Percentiles rank a stretch among this genome's conserved stretches.
Evolutionary conservation across 176 grass and related monocot species (phyloP).

Genomic region (barley (Hordeum vulgare)): DNA sequence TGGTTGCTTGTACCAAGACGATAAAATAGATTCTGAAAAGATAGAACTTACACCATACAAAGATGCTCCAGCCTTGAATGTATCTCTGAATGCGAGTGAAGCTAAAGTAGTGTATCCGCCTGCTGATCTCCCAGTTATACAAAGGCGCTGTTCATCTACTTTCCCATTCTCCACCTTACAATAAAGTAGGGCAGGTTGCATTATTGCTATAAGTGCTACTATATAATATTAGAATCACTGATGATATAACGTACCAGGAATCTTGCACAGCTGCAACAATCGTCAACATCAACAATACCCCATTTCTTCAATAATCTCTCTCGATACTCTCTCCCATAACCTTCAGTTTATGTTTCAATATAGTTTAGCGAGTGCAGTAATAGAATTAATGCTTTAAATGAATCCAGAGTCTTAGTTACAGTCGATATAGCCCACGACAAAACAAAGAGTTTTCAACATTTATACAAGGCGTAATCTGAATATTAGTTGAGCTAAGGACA

Average conservation of each 20-base stretch:
- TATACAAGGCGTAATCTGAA: background rate
- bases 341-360: constrained; percentile 38
- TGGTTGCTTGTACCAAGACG: background rate
- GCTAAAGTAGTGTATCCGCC: constrained; percentile 95
- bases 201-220: background rate
- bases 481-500: constrained; percentile 8
- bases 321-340: constrained; percentile 88
- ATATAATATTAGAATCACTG: constrained; percentile 1
- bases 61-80: constrained; percentile 96
- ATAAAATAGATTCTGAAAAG: constrained; percentile 10
- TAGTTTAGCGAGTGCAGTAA: background rate
- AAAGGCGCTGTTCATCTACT: constrained; percentile 80
- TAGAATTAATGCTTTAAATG: background rate
- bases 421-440: background rate
- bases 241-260: constrained; percentile 50
- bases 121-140: constrained; percentile 86
- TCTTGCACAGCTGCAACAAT: constrained; percentile 83
- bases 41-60: constrained; percentile 88
- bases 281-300: constrained; percentile 90
- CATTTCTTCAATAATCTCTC: constrained; percentile 79
- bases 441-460: background rate
- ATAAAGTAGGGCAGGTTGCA: constrained; percentile 6
- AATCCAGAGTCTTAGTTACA: background rate
- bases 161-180: constrained; percentile 67
- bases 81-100: constrained; percentile 77